Conservation (phyloP, 306 rosid species). For the Vigna nakashimae region DNA sequence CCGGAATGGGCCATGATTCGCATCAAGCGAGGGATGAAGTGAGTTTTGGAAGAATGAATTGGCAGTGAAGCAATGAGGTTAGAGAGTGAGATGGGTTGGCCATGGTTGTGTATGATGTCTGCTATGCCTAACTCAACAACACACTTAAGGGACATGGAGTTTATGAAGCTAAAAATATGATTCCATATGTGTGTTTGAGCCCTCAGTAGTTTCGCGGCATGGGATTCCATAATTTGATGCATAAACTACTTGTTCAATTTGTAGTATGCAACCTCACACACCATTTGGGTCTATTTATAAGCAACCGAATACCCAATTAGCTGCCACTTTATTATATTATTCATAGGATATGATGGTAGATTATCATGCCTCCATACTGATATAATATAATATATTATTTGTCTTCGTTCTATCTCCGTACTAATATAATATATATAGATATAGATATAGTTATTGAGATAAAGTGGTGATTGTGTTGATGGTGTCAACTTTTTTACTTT, state of each 20-base stretch:
- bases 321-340: too few species aligned
- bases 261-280: neutral
- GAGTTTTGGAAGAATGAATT: constrained; percentile 20
- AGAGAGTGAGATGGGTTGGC: constrained; percentile 35
- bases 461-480: too few species aligned
- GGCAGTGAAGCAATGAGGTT: constrained; percentile 32
- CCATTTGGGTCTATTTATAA: neutral
- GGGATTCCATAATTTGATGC: constrained; percentile 23
- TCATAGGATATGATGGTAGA: too few species aligned
- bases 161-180: constrained; percentile 36
- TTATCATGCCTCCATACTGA: too few species aligned
- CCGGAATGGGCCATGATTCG: constrained; percentile 31
- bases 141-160: constrained; percentile 45
- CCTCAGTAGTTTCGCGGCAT: constrained; percentile 15
- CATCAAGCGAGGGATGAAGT: constrained; percentile 12
- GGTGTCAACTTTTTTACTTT: too few species aligned
- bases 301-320: too few species aligned
- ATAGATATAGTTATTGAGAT: too few species aligned
- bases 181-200: constrained; percentile 41
- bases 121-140: constrained; percentile 39
- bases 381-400: too few species aligned
- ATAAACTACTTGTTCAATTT: neutral
- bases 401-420: too few species aligned
- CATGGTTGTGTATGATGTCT: constrained; percentile 39
- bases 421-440: too few species aligned